phyloP scores from a whole-genome alignment of 2,329 filamentous ascomycete species.

The Stagonosporopsis cucurbitacearum region DNA sequence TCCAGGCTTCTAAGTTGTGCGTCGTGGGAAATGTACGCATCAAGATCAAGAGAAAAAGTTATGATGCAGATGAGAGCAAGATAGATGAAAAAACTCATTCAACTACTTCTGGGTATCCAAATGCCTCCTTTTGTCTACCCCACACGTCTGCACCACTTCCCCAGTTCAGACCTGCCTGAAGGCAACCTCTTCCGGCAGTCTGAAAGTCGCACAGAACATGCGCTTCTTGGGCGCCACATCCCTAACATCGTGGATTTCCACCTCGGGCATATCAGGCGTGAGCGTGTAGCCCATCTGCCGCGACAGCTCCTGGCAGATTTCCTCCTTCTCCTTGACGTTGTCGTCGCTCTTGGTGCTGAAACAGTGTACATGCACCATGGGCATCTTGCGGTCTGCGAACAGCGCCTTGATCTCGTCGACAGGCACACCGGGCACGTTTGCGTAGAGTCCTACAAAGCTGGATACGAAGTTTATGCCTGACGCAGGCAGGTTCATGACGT shows the following conservation, averaged over 20 bases:
- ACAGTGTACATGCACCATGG: constrained; percentile 92
- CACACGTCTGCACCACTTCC: background rate
- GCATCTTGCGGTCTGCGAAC: constrained; percentile 63
- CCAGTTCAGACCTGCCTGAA: constrained; percentile 60
- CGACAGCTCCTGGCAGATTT: constrained; percentile 72
- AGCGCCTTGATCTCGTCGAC: constrained; percentile 37
- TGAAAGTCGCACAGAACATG: constrained; percentile 96
- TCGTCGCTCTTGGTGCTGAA: constrained; percentile 85
- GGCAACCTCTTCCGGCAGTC: constrained; percentile 80
- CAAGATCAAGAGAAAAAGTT: background rate
- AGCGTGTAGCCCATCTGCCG: constrained; percentile 66
- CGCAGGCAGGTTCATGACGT: constrained; percentile 96
- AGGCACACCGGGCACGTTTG: constrained; percentile 54
- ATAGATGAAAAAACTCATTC: too few relatives aligned
- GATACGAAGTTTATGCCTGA: constrained; percentile 84
- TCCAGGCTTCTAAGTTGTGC: too few relatives aligned
- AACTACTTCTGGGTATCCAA: constrained; percentile 3
- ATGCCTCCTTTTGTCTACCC: constrained; percentile 3
- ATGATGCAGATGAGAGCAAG: too few relatives aligned
- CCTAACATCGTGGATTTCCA: constrained; percentile 70
- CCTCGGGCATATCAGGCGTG: constrained; percentile 62
- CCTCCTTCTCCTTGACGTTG: constrained; percentile 63
- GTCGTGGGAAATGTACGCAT: background rate
- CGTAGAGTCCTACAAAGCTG: constrained; percentile 79
- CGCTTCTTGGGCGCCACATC: constrained; percentile 92